Base-by-base conservation (phyloP, 2,329 filamentous ascomycete genomes). In the Diaporthe caulivora region DNA sequence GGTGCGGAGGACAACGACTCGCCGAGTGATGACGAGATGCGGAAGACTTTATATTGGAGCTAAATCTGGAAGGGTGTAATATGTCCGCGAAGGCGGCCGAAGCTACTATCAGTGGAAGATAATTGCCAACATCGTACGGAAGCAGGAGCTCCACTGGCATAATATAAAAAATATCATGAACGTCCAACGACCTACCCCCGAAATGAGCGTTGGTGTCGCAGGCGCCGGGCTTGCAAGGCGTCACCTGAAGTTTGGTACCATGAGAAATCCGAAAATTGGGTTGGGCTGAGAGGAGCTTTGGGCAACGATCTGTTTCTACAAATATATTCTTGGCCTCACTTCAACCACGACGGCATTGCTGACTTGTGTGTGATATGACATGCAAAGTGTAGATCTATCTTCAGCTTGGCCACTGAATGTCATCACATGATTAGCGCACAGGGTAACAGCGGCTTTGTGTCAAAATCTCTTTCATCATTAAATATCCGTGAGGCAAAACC, bases 71-170 rank as follows among this genome's bases (percentile, higher is more conserved):
- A n/a, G 31, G n/a, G 26, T 31, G 26, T 62, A 71, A 71, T 71
- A 62, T 71, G 37, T 57, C 68, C 55, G n/a, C 17, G 40, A 42
- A 31, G 44, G 26, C 68, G 42, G 68, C n/a, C 13, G n/a, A 40
- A 51, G 37, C 26, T 42, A 53, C 44, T 62, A 71, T 15, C 47
- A 62, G 53, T 62, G 26, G 58, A 70, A 62, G 37, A 58, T 71
- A 71, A 71, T 71, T 60, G 47, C 55, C 53, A 37, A 70, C 11
- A 17, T 31, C 11, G 26, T n/a, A 65, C 29, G n/a, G 21, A 3
- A 10, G 18, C 21, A 17, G 21, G 24, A 24, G 21, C n/a, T 13
- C 11, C n/a, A 6, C 62, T 18, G 31, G 29, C 31, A 17, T 65
- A 26, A 3, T n/a, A 49, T 9, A n/a, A 18, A 42, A 24, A n/a